phyloP scores from a whole-genome alignment of 73 alveolate species.

The Halteria grandinella region DNA sequence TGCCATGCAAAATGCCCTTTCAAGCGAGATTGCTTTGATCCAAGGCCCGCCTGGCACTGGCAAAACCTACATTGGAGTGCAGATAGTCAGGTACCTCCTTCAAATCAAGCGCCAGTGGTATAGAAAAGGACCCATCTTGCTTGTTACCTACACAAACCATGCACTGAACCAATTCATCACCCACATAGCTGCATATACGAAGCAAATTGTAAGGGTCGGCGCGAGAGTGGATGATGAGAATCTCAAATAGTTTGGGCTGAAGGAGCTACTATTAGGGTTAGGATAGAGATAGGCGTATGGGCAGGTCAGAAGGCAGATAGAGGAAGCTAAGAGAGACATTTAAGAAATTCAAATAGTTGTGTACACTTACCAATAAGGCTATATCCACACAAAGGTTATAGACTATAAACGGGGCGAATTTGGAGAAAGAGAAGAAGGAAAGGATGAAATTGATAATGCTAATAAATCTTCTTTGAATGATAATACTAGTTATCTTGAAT shows the following conservation, averaged over 20 bases:
- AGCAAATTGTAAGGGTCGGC: slow-evolving; percentile 84
- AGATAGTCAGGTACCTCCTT: slow-evolving; percentile 72
- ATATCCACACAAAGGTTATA: background rate
- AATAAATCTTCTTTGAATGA: too few species aligned
- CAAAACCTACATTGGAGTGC: slow-evolving; percentile 83
- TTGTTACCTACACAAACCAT: slow-evolving; percentile 89
- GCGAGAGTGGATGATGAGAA: slow-evolving; percentile 72
- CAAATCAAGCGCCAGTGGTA: slow-evolving; percentile 44
- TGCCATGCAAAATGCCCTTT: slow-evolving; percentile 72
- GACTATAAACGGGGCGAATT: too few species aligned
- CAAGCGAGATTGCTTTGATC: slow-evolving; percentile 74
- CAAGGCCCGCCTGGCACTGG: slow-evolving; percentile 95
- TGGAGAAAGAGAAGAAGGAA: too few species aligned
- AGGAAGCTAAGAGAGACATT: background rate
- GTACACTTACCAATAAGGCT: background rate
- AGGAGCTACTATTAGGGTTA: background rate
- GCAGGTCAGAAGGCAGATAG: background rate
- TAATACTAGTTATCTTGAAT: too few species aligned
- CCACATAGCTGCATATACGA: slow-evolving; percentile 70
- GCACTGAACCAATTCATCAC: slow-evolving; percentile 88
- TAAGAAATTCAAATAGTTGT: background rate
- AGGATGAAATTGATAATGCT: too few species aligned
- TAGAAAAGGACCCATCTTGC: slow-evolving; percentile 72
- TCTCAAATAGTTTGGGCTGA: background rate
- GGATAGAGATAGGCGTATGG: background rate